Percentiles rank a stretch among this genome's conserved stretches.
phyloP scores from a whole-genome alignment of 345 rosid species.

The Psidium guajava region DNA sequence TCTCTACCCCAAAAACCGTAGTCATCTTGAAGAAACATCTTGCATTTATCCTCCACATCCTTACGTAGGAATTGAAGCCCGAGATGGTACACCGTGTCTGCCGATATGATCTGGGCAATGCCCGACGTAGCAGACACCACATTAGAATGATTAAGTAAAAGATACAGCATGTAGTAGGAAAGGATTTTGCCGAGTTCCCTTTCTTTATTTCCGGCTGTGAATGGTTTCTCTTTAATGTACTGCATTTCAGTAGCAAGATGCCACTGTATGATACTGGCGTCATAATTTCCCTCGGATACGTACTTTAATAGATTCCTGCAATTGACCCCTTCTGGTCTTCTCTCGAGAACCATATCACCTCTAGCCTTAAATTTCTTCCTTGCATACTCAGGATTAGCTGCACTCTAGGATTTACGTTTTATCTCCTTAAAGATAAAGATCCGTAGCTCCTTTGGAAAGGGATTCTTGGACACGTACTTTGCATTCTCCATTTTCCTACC shows the following conservation, averaged over 20 bases:
- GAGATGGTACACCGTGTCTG: too few species aligned
- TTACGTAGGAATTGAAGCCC: too few species aligned
- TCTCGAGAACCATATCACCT: background rate
- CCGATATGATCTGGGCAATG: too few species aligned
- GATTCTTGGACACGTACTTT: background rate
- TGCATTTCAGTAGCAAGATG: fast-evolving
- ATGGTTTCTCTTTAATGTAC: fast-evolving
- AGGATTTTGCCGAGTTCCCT: background rate
- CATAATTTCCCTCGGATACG: fast-evolving
- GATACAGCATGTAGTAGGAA: background rate
- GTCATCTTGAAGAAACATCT: too few species aligned
- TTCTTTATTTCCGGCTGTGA: background rate
- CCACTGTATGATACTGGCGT: fast-evolving
- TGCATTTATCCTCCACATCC: too few species aligned
- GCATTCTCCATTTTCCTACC: background rate
- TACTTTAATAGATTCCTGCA: background rate
- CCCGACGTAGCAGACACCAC: background rate
- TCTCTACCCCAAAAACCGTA: too few species aligned
- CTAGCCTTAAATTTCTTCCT: background rate
- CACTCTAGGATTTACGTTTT: background rate
- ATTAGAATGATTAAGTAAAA: background rate
- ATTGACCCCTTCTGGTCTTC: background rate
- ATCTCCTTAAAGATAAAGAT: background rate
- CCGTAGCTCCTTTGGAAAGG: background rate
- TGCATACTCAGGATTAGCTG: too few species aligned